Evolutionary conservation across 371 early-diverging fungal genomes (phyloP), one percentile per base, ranked within the genome.

Genomic region (Coemansia sp.): DNA sequence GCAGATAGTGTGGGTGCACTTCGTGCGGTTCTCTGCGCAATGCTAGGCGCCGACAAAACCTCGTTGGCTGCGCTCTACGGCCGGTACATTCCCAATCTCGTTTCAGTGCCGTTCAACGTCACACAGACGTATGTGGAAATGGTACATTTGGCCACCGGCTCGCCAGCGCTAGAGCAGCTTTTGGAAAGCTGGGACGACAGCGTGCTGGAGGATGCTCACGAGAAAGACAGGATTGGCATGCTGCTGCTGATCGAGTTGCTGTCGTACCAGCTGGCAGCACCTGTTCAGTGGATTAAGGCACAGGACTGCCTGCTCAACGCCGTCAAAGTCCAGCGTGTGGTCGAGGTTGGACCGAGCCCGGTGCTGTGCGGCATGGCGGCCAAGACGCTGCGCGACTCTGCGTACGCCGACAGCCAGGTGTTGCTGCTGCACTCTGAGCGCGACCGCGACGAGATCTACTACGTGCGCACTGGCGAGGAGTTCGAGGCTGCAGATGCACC

Each of bases 271-370:
- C 91, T 95, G 65, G 90, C 92, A 36, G 88, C 89, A 47, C 91
- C 95, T 58, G 96, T 96, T 47, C 88, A 93, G 67, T 95, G 97
- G 97, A 96, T 96, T 64, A 90, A 93, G 72, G 95, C 97, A 20
- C 95, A 95, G 80, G 93, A 93, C 67, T 83, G 85, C 62, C 82
- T 96, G 40, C 40, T 95, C 84, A 86, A 85, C 80, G 81, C 87
- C 67, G 91, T 82, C 76, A 79, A 88, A 49, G 88, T 95, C 53
- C 91, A 91, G 71, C 90, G 94, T 36, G 66, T 94, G 52, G 89
- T 96, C 40, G 97, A 96, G 79, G 83, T 95, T 36, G 97, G 95
- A 52, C 51, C 94, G 90, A 84, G 87, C 55, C 91, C 95, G 13
- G 90, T 93, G 38, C 83, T 96, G 32, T 84, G 85, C 70, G 92